Conservation (phyloP, 768 basidiomycete genomes). For the Cyathus striatus region DNA sequence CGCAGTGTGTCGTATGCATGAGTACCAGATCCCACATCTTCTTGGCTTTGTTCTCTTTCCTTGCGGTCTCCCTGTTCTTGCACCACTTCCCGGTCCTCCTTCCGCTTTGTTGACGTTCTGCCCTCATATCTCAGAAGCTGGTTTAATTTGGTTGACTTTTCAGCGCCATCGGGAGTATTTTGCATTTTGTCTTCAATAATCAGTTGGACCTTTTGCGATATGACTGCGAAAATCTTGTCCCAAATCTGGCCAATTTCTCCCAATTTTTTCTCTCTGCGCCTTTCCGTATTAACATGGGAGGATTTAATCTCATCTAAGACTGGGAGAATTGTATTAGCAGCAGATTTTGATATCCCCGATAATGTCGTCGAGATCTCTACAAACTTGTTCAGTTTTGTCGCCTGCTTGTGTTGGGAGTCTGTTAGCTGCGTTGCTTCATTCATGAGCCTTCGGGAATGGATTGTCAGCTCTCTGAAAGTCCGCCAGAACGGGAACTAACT, state of each 20-base stretch:
- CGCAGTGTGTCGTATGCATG: too few relatives aligned
- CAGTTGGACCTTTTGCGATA: too few relatives aligned
- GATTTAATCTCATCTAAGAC: conserved; percentile 39
- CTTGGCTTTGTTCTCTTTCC: conserved; percentile 9
- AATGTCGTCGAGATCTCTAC: conserved; percentile 43
- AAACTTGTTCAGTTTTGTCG: conserved; percentile 42
- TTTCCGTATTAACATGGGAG: conserved; percentile 36
- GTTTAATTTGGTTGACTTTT: too few relatives aligned
- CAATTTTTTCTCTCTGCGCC: conserved; percentile 32
- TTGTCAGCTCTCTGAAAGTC: conserved; percentile 13
- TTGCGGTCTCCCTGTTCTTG: conserved; percentile 15
- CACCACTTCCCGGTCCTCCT: too few relatives aligned
- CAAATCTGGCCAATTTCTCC: conserved; percentile 39
- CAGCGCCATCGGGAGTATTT: too few relatives aligned
- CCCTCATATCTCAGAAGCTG: too few relatives aligned
- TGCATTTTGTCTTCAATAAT: too few relatives aligned
- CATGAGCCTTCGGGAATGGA: conserved; percentile 24
- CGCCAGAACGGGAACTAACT: conserved; percentile 3
- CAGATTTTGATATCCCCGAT: conserved; percentile 35
- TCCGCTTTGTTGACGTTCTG: too few relatives aligned
- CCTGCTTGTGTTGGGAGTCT: conserved; percentile 36
- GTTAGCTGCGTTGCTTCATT: conserved; percentile 38
- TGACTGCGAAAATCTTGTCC: conserved; percentile 41
- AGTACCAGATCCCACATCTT: too few relatives aligned
- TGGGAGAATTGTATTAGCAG: conserved; percentile 37